Evolutionary conservation across 441 rosid genomes (phyloP), one percentile per base, ranked within the genome.

Genomic region (Adansonia madagascariensis): DNA sequence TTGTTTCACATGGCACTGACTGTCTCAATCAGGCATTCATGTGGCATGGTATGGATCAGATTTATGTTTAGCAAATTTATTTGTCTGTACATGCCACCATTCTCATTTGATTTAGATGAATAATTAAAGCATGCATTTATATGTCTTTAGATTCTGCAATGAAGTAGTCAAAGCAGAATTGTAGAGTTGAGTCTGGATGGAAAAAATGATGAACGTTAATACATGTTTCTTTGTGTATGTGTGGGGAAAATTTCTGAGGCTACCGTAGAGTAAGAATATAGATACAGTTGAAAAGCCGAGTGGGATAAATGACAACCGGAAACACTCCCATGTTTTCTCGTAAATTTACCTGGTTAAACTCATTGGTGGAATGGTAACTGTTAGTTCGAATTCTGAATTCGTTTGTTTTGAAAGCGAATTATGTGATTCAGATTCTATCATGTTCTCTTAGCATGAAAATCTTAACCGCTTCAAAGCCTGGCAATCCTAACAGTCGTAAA

Each of bases 1-100:
- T 79, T 53, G 72, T 75, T 78, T 71, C 85, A 15, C 75, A 87
- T 82, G 90, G 82, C 81, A 18, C 39, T 62, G 57, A 17, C 56
- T 12, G 73, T 82, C 64, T 83, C 81, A n/a, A 61, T 70, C 31
- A 44, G 49, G 65, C 85, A 73, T 43, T 73, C 83, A 44, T 79
- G 72, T 70, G 76, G 81, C 78, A 43, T 69, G 80, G 85, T 83
- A 79, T 61, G 74, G 24, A 24, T 24, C 15, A 49, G 14, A 22
- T 47, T 70, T 70, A 24, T 70, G 17, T 22, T 69, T 14, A 22
- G 15, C 22, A 47, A n/a, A 9, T 50, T 44, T 8, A n/a, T 17
- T 46, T 6, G 8, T 68, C 14, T 67, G 1, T 17, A 24, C 27
- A 1, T 24, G 27, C 27, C 27, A 24, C 27, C 27, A 24, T 56